Percentiles rank a stretch among this genome's conserved stretches.
These are phyloP conservation scores for Penicillium pulvis DNA, from an alignment of 495 filamentous ascomycete genomes.

Conservation along the genomic window DNA sequence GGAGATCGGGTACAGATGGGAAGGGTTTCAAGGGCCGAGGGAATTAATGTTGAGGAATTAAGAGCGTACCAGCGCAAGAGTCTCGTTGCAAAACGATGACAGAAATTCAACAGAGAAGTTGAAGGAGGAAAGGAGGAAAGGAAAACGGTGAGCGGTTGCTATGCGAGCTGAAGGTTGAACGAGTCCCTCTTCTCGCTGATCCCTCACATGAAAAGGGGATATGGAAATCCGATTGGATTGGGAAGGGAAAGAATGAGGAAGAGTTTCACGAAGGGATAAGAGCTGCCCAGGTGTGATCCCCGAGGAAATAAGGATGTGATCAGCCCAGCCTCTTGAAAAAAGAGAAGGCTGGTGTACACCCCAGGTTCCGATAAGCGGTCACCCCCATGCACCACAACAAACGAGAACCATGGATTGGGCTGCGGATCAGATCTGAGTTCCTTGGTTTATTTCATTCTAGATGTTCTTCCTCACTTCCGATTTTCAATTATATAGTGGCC, in stretches of 20 bases:
- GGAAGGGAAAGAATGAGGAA: constrained; percentile 15
- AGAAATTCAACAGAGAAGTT: constrained; percentile 14
- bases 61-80: constrained; percentile 34
- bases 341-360: constrained; percentile 11
- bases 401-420: neutral
- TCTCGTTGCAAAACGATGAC: constrained; percentile 22
- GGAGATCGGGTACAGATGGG: constrained; percentile 5
- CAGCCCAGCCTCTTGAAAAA: constrained; percentile 9
- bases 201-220: constrained; percentile 26
- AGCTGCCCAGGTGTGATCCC: constrained; percentile 4
- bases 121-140: constrained; percentile 16
- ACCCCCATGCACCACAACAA: constrained; percentile 3
- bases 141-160: constrained; percentile 24
- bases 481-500: too few species aligned
- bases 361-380: neutral
- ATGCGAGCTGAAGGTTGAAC: constrained; percentile 16
- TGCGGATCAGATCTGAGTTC: neutral
- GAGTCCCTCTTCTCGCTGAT: constrained; percentile 23
- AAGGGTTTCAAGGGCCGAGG: neutral
- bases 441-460: neutral
- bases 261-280: constrained; percentile 9
- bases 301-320: neutral
- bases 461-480: too few species aligned
- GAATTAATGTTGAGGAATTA: constrained; percentile 12
- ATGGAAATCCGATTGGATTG: constrained; percentile 9